Evolutionary conservation across 2,329 filamentous ascomycete genomes (phyloP).

Genomic region (Sporothrix variecibatus): DNA sequence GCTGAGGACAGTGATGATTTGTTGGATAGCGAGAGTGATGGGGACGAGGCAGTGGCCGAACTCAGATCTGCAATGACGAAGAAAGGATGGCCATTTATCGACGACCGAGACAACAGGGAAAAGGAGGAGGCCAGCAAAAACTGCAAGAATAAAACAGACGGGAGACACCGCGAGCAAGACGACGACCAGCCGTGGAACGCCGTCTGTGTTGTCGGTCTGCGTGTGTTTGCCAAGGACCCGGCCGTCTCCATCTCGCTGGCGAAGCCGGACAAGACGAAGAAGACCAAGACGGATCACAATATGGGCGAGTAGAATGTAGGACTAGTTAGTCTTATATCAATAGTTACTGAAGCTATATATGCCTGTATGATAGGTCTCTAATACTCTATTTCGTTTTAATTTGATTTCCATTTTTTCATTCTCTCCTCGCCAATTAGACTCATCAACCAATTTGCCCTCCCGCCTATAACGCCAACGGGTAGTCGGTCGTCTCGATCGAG

Average conservation of each 20-base stretch:
- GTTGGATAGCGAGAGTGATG: slow-evolving; percentile 5
- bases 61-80: neutral
- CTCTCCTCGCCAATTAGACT: no score
- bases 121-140: neutral
- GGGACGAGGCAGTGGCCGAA: neutral
- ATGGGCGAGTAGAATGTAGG: neutral
- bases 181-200: slow-evolving; percentile 19
- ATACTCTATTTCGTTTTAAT: no score
- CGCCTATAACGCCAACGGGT: neutral
- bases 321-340: no score
- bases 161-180: neutral
- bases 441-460: neutral
- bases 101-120: neutral
- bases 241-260: slow-evolving; percentile 8
- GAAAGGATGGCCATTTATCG: neutral
- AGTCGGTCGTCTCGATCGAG: slow-evolving; percentile 49
- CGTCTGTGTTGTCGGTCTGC: slow-evolving; percentile 21
- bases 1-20: slow-evolving; percentile 6
- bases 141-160: neutral
- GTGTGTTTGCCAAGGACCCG: slow-evolving; percentile 21
- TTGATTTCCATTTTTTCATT: no score
- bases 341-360: no score
- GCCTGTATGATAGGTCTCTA: no score
- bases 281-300: no score
- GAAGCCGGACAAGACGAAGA: neutral